Base-by-base conservation (phyloP, 495 filamentous ascomycete genomes). In the Daldinia concentrica region DNA sequence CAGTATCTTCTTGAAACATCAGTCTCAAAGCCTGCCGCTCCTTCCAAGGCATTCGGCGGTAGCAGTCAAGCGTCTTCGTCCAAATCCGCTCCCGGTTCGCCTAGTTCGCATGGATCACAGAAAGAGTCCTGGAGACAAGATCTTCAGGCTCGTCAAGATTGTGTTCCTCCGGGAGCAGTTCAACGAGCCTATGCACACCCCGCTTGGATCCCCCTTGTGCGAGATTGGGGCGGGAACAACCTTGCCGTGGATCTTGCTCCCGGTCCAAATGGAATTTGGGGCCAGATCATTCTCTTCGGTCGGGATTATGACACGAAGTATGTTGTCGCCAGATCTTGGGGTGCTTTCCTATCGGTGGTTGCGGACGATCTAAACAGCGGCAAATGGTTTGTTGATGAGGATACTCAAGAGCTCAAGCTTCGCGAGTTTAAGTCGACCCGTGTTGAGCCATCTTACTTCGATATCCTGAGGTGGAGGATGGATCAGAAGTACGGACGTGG, bases 221-320 rank as follows among this genome's bases (percentile, higher is more conserved):
- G 95, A 61, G 95, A 99, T 79, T 99, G 95, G 95, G 95, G 95
- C 74, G 95, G 95, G 73, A 99, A 99, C 86, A 93, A 95, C 82
- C 84, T 99, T 74, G 94, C 94, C 14, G 89, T 97, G 34, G 95
- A 99, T 79, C 86, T 99, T 54, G 93, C 96, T 22, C 95, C 95
- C 37, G 96, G 95, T 2, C 92, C 95, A 2, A 87, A 87, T 15
- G 95, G 95, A 22, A 89, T 88, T 79, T 99, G 95, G 94, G 95
- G 95, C 52, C 95, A 99, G 76, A 87, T 99, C 55, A 97, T 99
- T 72, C 87, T 99, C 48, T 97, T 97, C 69, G 95, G 95, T 41
- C 92, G 95, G 26, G 95, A 99, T 80, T 99, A 97, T 79, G 95
- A 99, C 79, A 96, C 92, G 81, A 99, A 98, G 81, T 98, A 95